Evolutionary conservation across 2,329 filamentous ascomycete genomes (phyloP).

Genomic region (Colletotrichum spinosum): DNA sequence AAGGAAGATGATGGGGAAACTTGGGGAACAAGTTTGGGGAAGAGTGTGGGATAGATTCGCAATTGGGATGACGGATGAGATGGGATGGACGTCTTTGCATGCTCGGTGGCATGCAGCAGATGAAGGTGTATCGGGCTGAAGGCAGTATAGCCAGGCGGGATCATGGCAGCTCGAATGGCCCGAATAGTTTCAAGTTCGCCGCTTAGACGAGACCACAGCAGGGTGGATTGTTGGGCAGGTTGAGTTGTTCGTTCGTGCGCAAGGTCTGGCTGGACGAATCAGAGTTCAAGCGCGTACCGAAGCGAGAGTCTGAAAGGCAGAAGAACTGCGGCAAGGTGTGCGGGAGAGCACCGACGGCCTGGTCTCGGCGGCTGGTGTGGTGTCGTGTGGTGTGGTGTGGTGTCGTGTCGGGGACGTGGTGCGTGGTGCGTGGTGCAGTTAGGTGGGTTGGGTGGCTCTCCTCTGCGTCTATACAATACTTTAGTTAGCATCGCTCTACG

Average conservation of each 20-base stretch:
- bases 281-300: constrained; percentile 2
- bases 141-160: neutral
- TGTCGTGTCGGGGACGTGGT: neutral
- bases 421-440: neutral
- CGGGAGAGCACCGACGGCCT: constrained; percentile 15
- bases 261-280: neutral
- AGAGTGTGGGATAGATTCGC: constrained; percentile 6
- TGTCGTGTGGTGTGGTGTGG: constrained; percentile 4
- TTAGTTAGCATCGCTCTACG: too few species aligned
- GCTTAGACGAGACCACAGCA: constrained; percentile 5
- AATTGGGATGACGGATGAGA: constrained; percentile 10
- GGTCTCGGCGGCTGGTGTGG: constrained; percentile 3
- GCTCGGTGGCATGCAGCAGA: constrained; percentile 13
- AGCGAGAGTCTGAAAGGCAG: neutral
- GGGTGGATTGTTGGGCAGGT: neutral
- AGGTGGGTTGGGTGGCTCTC: too few species aligned
- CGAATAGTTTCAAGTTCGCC: constrained; percentile 19
- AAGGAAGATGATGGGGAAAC: constrained; percentile 30
- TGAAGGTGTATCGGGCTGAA: neutral
- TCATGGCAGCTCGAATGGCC: constrained; percentile 19
- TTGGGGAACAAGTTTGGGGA: constrained; percentile 29
- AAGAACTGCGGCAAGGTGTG: constrained; percentile 7
- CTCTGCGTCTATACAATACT: too few species aligned
- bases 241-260: neutral
- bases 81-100: constrained; percentile 24